These are phyloP conservation scores for Cyanophora paradoxa DNA, from an alignment of 78 protist genomes.

Conservation along the genomic window DNA sequence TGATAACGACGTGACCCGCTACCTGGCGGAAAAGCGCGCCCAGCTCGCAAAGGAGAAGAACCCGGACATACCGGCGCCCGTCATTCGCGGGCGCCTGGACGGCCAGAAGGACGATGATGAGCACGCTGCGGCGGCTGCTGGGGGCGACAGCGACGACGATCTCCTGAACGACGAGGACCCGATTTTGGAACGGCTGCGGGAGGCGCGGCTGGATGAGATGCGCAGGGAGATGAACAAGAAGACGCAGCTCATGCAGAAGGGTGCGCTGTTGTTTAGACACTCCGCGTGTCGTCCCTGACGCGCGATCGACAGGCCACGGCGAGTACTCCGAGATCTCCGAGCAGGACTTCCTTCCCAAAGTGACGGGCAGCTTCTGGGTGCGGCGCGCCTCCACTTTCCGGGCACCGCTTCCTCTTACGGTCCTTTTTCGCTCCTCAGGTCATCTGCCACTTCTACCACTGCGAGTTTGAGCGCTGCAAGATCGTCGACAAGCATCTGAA, in stretches of 20 bases:
- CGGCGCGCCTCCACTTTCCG: too few relatives aligned
- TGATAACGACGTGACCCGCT: too few relatives aligned
- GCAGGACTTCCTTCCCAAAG: constrained; percentile 47
- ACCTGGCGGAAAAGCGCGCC: too few relatives aligned
- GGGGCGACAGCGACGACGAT: not conserved
- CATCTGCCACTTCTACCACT: constrained; percentile 55
- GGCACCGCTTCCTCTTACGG: too few relatives aligned
- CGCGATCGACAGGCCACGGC: constrained; percentile 31
- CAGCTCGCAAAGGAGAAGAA: too few relatives aligned
- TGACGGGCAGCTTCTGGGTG: constrained; percentile 29
- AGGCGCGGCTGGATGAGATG: constrained; percentile 11
- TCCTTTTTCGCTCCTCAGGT: too few relatives aligned
- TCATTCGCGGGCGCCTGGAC: too few relatives aligned
- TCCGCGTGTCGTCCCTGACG: too few relatives aligned
- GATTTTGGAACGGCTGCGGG: not conserved
- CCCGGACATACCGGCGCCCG: too few relatives aligned
- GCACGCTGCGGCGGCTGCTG: not conserved
- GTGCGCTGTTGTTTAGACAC: too few relatives aligned
- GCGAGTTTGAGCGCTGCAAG: constrained; percentile 59
- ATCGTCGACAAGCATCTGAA: constrained; percentile 45
- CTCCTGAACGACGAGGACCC: constrained; percentile 12
- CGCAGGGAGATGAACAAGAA: not conserved
- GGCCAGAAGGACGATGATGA: not conserved
- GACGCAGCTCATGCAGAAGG: too few relatives aligned
- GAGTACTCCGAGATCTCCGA: constrained; percentile 48